Base-by-base conservation (phyloP, 108 stramenopile genomes). In the Fistulifera pelliculosa region DNA sequence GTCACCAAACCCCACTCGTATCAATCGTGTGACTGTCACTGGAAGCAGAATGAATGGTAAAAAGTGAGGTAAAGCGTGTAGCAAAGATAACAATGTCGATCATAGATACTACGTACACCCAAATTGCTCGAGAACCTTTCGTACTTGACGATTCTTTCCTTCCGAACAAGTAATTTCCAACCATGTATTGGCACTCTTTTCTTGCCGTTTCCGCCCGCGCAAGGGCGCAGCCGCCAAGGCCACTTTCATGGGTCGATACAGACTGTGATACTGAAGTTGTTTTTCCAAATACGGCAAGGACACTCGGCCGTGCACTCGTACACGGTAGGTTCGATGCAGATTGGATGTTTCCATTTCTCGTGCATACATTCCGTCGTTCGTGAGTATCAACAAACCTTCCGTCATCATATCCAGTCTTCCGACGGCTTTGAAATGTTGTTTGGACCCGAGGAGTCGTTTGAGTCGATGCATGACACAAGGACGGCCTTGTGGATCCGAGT, bases 401-500 rank as follows among this genome's bases (percentile, higher is more conserved):
- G 89, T 84, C 48, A 71, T 72, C 67, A 86, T 83, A 55, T 90
- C 89, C 13, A 90, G 55, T 44, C 84, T 58, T 22, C 88, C 84
- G 43, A 90, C 73, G 22, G 82, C 76, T n/a, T 83, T 90, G 12
- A 86, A 56, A 68, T 84, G 86, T 13, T 47, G 22, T 52, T 55
- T 52, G 13, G 39, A 42, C 21, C 83, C 79, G 6, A 35, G 8
- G 6, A 35, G 8, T 19, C 68, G 75, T 8, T 47, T 38, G 8
- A 89, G 42, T 31, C 87, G 76, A 38, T 82, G 73, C 18, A 89
- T 47, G 73, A 89, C 65, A 19, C 75, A 75, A 0, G 79, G 83
- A 27, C 87, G 76, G 16, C 75, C 77, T 22, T 71, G 70, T 8
- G 87, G 87, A 69, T 89, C 87, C 28, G 75, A 54, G 44, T 89